A percentile compares a stretch with the other conserved stretches of the same genome.
phyloP scores from a whole-genome alignment of 371 early-diverging fungal genomes.

The Choanephora cucurbitarum region DNA sequence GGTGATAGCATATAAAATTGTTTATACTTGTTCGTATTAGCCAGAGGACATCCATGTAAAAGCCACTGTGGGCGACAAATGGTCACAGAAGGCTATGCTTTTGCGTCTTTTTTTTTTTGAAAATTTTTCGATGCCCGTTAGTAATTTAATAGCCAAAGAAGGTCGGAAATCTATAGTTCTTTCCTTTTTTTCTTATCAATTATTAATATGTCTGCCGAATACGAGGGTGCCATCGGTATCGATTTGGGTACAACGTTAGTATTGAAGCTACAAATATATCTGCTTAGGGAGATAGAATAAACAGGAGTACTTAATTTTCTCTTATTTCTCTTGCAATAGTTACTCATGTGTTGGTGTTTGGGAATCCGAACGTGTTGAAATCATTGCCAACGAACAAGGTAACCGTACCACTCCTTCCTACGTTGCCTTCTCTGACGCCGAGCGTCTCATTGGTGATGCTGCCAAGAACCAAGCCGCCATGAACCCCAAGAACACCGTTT shows the following conservation, averaged over 20 bases:
- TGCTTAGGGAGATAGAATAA: neutral
- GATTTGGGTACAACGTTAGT: constrained; percentile 46
- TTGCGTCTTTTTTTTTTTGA: neutral
- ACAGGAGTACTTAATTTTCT: neutral
- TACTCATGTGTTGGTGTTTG: constrained; percentile 83
- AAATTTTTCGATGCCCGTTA: constrained; percentile 7
- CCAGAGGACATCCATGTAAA: too few species aligned
- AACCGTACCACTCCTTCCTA: constrained; percentile 98
- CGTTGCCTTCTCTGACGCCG: constrained; percentile 87
- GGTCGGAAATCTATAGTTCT: constrained; percentile 3
- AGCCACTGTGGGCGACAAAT: too few species aligned
- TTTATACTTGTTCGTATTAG: too few species aligned
- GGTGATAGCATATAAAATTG: too few species aligned
- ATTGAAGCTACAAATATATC: neutral
- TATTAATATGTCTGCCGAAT: constrained; percentile 59
- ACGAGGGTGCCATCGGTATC: constrained; percentile 67
- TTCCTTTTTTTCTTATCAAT: constrained; percentile 32
- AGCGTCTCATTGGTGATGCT: constrained; percentile 93
- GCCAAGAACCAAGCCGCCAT: constrained; percentile 89
- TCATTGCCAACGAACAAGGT: constrained; percentile 95
- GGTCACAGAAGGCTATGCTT: too few species aligned
- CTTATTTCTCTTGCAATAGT: constrained; percentile 69
- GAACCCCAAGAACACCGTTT: constrained; percentile 87
- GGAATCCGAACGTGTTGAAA: constrained; percentile 57
- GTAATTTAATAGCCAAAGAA: neutral